Base-by-base conservation (phyloP, 73 alveolate species). In the Paramecium bursaria region DNA sequence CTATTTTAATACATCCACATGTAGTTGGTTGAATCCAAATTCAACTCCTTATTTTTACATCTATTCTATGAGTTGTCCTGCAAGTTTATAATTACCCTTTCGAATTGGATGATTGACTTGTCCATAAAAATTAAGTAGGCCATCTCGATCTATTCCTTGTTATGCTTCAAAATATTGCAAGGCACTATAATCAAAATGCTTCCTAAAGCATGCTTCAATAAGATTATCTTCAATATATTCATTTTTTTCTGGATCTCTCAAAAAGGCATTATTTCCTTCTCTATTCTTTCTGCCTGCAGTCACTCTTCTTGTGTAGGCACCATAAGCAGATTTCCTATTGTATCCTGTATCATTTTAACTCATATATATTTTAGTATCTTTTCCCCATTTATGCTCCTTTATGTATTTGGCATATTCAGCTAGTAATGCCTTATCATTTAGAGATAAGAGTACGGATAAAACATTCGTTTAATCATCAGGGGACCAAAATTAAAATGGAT, bases 261-360 rank as follows among this genome's bases (percentile, higher is more conserved):
- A 60, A 87, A 97, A 97, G 39, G 99, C 99, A 91, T 95, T 96
- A 91, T 97, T 95, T 11, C 99, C 99, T 92, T 95, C 91, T 75
- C 96, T 91, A 50, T 93, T 93, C 25, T 99, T 99, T 88, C 99
- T 91, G 5, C 99, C 80, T 92, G 89, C 90, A 23, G 95, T 86
- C 19, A 97, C 96, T 74, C 87, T 91, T 92, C 98, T 92, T 7
- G 95, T 92, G 48, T 88, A 75, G 14, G 93, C 92, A 4, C 99
- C 99, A 77, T 91, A 94, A 54, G 98, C 97, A 90, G 74, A 88
- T 50, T 82, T 80, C 48, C 92, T 85, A 33, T 88, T 94, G 86
- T 74, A 91, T 42, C 99, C 99, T 4, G 97, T 89, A 46, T 95
- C 89, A 42, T 93, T 94, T 54, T 88, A 49, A 50, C 67, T 48